Percentiles rank a stretch among this genome's conserved stretches.
Evolutionary conservation across 139 green algal genomes (phyloP).

Genomic region (Chlorella sorokiniana): DNA sequence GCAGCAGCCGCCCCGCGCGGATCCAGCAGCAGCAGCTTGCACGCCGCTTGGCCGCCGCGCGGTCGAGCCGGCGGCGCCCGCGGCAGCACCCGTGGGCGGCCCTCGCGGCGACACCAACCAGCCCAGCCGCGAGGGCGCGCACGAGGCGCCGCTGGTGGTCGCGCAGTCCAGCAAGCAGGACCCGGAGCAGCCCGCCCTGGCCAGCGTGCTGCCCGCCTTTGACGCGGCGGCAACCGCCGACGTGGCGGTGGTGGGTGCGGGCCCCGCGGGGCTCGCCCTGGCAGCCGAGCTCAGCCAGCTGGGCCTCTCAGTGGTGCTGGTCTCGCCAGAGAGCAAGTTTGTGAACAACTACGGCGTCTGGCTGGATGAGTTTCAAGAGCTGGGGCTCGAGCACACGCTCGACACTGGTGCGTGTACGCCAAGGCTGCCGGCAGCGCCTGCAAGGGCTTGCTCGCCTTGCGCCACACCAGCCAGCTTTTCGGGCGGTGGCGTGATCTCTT

Average conservation of each 20-base stretch:
- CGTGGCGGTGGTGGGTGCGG: slow-evolving; percentile 84
- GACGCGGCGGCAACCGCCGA: slow-evolving; percentile 50
- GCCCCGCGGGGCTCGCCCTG: slow-evolving; percentile 89
- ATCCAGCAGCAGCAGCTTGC: not conserved
- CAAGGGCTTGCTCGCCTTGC: not conserved
- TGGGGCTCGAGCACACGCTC: slow-evolving; percentile 86
- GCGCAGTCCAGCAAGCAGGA: slow-evolving; percentile 74
- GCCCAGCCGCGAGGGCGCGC: slow-evolving; percentile 60
- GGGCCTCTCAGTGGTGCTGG: slow-evolving; percentile 76
- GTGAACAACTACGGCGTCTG: slow-evolving; percentile 99
- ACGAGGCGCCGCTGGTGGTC: slow-evolving; percentile 67
- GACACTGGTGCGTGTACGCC: slow-evolving; percentile 72
- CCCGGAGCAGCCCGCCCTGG: slow-evolving; percentile 60
- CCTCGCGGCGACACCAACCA: slow-evolving; percentile 53
- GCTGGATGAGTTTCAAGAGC: slow-evolving; percentile 95
- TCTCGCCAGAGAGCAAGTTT: slow-evolving; percentile 59
- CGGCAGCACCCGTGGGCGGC: not conserved
- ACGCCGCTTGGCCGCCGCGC: not conserved
- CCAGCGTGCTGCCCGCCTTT: slow-evolving; percentile 50
- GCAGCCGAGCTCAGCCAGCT: slow-evolving; percentile 81
- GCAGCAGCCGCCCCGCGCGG: not conserved
- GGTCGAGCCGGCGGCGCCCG: not conserved
- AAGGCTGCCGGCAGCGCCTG: not conserved
- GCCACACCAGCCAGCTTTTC: too few species aligned
- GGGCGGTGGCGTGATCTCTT: not conserved